Base-by-base conservation (phyloP, 2,329 filamentous ascomycete genomes). In the Trichophyton simii region DNA sequence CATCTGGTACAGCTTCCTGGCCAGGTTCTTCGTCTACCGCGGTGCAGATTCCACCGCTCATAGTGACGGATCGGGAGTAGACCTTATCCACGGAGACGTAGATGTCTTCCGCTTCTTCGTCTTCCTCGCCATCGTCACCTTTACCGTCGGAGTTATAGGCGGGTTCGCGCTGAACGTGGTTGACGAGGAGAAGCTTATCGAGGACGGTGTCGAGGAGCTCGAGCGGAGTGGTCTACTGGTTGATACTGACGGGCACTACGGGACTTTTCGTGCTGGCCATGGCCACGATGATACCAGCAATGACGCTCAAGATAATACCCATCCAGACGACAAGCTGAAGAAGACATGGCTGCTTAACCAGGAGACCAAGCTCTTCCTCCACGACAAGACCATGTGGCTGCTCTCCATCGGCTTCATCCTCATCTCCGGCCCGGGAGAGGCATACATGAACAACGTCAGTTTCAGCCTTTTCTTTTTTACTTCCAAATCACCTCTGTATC, bases 341-440 rank as follows among this genome's bases (percentile, higher is more conserved):
- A 96, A 96, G 79, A 85, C 86, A 15, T 94, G 87, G 85, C 80
- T 96, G 3, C 82, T 97, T 66, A 97, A 97, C 68, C 89, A 89
- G 52, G 92, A 96, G 72, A 97, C 94, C 0, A 81, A 85, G 11
- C 80, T 85, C 2, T 99, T 97, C 72, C 80, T 99, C 8, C 81
- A 83, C 25, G 94, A 99, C 67, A 85, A 83, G 63, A 96, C 91
- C 11, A 97, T 97, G 92, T 99, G 92, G 92, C 88, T 86, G 71
- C 87, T 99, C 66, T 90, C 92, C 0, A 78, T 86, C 0, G 91
- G 91, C 20, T 97, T 99, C 75, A 89, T 97, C 73, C 82, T 97
- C 65, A 89, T 96, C 67, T 89, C 91, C 60, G 94, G 94, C 0
- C 92, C 94, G 0, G 92, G 91, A n/a, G 94, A 99, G 75, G 89